These are phyloP conservation scores for Rhodotorula diobovata DNA, from an alignment of 768 basidiomycete species.

Conservation along the genomic window DNA sequence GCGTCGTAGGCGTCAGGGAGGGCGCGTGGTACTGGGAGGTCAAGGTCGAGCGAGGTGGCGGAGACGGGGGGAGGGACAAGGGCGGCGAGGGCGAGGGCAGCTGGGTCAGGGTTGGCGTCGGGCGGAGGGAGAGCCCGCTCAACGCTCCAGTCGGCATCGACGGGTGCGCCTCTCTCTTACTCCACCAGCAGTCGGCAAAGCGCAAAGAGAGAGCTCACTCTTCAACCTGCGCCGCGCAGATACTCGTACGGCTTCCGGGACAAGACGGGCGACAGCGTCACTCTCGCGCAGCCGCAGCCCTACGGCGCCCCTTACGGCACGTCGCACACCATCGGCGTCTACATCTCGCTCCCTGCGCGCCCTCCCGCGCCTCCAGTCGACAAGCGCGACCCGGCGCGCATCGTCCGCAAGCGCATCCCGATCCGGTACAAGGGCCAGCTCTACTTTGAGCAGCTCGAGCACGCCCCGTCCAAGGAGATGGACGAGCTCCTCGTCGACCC, in stretches of 20 bases:
- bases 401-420: slow-evolving; percentile 82
- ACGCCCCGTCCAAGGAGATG: slow-evolving; percentile 88
- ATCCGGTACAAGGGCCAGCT: slow-evolving; percentile 96
- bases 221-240: slow-evolving; percentile 7
- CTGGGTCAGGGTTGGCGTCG: slow-evolving; percentile 88
- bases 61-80: slow-evolving; percentile 53
- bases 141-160: slow-evolving; percentile 90
- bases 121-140: slow-evolving; percentile 81
- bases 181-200: not conserved
- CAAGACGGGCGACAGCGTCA: slow-evolving; percentile 85
- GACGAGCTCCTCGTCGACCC: slow-evolving; percentile 69
- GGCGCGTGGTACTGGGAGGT: slow-evolving; percentile 96
- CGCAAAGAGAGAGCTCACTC: not conserved
- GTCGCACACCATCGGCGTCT: slow-evolving; percentile 88
- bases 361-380: slow-evolving; percentile 48
- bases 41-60: slow-evolving; percentile 68
- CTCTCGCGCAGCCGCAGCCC: slow-evolving; percentile 69
- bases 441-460: slow-evolving; percentile 91
- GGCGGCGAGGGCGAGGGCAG: slow-evolving; percentile 57
- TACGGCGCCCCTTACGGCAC: slow-evolving; percentile 71
- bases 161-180: slow-evolving; percentile 48
- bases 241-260: slow-evolving; percentile 73
- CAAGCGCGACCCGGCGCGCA: slow-evolving; percentile 69
- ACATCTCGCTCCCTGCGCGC: slow-evolving; percentile 72
- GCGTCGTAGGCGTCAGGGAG: slow-evolving; percentile 80